A percentile compares a stretch with the other conserved stretches of the same genome.
Conservation (phyloP, 1,284 basidiomycete species). For the Leccinum angustisporum region DNA sequence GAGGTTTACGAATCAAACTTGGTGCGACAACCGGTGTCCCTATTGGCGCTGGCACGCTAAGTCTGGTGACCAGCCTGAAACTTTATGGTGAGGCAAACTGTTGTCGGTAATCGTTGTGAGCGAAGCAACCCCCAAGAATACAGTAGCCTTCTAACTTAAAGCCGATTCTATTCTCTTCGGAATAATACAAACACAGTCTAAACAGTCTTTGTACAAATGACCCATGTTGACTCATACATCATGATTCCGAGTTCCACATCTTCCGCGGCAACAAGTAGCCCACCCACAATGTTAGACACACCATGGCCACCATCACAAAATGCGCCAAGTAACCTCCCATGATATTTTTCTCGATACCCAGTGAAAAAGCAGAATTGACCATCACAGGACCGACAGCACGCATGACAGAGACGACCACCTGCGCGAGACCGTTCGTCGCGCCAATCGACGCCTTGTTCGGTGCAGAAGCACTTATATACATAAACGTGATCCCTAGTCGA, state of each 20-base stretch:
- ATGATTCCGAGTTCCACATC: conserved; percentile 1
- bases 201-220: too few relatives aligned
- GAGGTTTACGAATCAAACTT: too few relatives aligned
- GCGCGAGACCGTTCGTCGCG: conserved; percentile 59
- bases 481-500: conserved; percentile 41
- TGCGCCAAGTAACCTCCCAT: conserved; percentile 48
- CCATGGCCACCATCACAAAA: conserved; percentile 34
- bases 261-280: conserved; percentile 26
- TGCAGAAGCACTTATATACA: conserved; percentile 43
- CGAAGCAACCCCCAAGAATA: too few relatives aligned
- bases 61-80: too few relatives aligned
- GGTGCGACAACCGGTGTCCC: too few relatives aligned
- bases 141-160: too few relatives aligned
- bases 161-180: too few relatives aligned
- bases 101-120: too few relatives aligned
- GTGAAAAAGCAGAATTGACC: conserved; percentile 39
- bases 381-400: conserved; percentile 56
- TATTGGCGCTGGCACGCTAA: too few relatives aligned
- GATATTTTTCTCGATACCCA: conserved; percentile 41
- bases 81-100: too few relatives aligned
- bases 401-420: conserved; percentile 35
- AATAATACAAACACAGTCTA: too few relatives aligned
- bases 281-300: conserved; percentile 25
- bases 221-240: too few relatives aligned
- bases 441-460: conserved; percentile 51